Evolutionary conservation across 257 asterid genomes (phyloP), one percentile per base, ranked within the genome.

Genomic region (Fraxinus pennsylvanica): DNA sequence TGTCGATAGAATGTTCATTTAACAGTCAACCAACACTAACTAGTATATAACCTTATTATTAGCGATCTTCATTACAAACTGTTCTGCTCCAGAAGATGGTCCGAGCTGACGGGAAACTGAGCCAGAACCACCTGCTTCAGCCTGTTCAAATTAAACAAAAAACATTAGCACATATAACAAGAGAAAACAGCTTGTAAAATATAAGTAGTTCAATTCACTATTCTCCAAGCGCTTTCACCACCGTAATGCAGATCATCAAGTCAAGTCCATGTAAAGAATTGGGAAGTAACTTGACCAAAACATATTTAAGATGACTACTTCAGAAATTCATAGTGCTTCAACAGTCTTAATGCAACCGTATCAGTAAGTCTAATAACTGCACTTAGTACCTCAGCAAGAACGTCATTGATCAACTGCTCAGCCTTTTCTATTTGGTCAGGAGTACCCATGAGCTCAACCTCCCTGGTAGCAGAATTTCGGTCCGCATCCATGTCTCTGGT

Each of bases 401-500:
- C 93, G 68, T 92, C 94, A 61, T 69, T 85, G 73, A 92, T 89
- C 83, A 91, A 41, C 78, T 91, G 87, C 84, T 92, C 96, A 10
- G 97, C 97, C 79, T 85, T 91, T 39, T 91, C 88, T 73, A 92
- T 82, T 81, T 89, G 93, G 63, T 92, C 97, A n/a, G 93, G 87
- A 70, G 93, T 87, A 9, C 96, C 96, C 85, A 65, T 89, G 75
- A 92, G 94, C 79, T 91, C 96, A 47, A 92, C 97, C 12, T 74
- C 94, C 75, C 96, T 84, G 14, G 92, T 86, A 25, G 82, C 69
- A 77, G 96, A 86, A 80, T 89, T 84, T 17, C 94, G 96, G 61
- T 91, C 94, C 94, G 96, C 90, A 77, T 92, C 96, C 91, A 87
- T 88, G 74, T 91, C 97, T 84, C 93, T 86, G 0, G 98, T 94